A percentile compares a stretch with the other conserved stretches of the same genome.
Evolutionary conservation across 441 rosid species (phyloP).

Genomic region (Bocquillonia castaneifolia): DNA sequence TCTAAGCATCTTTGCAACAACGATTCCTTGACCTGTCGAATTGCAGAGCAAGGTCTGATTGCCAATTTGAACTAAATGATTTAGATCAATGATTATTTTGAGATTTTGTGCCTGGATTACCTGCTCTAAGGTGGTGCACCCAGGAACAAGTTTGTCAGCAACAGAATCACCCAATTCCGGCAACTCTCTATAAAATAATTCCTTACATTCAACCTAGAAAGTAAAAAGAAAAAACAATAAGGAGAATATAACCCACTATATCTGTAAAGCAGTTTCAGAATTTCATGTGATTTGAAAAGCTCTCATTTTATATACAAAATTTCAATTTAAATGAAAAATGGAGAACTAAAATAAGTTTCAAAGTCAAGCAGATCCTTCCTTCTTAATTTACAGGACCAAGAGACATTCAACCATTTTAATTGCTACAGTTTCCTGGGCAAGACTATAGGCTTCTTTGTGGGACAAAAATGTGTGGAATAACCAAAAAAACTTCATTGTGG

Average conservation of each 20-base stretch:
- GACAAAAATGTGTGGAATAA: too few relatives aligned
- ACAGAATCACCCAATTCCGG: constrained; percentile 72
- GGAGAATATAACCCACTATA: neutral
- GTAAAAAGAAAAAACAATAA: constrained; percentile 8
- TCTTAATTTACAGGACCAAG: neutral
- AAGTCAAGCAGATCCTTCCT: neutral
- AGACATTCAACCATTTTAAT: too few relatives aligned
- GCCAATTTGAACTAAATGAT: neutral
- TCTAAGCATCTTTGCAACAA: constrained; percentile 64
- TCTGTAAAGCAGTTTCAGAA: neutral
- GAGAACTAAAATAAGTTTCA: neutral
- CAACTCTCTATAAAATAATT: constrained; percentile 74
- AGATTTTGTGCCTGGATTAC: constrained; percentile 31
- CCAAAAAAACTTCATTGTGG: neutral
- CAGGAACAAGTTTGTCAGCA: constrained; percentile 78
- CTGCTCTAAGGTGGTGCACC: constrained; percentile 71
- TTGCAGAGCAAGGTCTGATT: constrained; percentile 18
- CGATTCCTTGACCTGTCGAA: constrained; percentile 65
- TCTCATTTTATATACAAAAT: neutral
- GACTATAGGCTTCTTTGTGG: too few relatives aligned
- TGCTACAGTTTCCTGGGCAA: too few relatives aligned
- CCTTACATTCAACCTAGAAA: constrained; percentile 72
- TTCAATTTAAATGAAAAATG: neutral
- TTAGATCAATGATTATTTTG: neutral
- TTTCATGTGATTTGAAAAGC: neutral